Conservation (phyloP, 78 protist genomes). For the Diacronema lutheri region DNA sequence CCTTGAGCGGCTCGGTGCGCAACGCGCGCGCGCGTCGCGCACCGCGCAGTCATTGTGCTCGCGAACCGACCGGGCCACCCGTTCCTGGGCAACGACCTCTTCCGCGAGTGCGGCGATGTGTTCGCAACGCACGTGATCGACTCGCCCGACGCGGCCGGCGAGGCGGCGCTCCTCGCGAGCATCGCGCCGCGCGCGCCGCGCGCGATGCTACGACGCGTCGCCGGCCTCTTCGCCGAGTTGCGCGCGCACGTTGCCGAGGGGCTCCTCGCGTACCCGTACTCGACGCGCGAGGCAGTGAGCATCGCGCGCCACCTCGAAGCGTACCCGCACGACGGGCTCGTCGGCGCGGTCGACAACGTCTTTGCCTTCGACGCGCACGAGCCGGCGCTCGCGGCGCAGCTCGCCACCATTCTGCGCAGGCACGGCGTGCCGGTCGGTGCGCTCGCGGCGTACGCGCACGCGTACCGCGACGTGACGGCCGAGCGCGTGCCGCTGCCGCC, state of each 20-base stretch:
- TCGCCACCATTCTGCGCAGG: background rate
- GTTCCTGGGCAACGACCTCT: slow-evolving; percentile 75
- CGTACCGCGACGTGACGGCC: background rate
- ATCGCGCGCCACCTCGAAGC: background rate
- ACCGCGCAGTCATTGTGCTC: slow-evolving; percentile 47
- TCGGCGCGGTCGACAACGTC: slow-evolving; percentile 39
- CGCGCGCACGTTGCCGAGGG: background rate
- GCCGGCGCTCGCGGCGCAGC: background rate
- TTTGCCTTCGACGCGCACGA: slow-evolving; percentile 62
- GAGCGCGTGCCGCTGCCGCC: background rate
- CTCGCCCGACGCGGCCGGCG: slow-evolving; percentile 42
- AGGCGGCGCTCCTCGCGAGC: slow-evolving; percentile 16
- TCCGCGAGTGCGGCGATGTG: slow-evolving; percentile 61
- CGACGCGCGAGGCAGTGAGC: background rate
- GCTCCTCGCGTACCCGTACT: slow-evolving; percentile 12
- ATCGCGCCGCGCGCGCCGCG: slow-evolving; percentile 47
- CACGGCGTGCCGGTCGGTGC: background rate
- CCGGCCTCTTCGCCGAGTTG: background rate
- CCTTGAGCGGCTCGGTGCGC: background rate
- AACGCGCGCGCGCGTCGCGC: background rate
- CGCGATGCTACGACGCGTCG: background rate
- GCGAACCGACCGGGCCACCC: slow-evolving; percentile 84
- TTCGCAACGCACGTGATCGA: slow-evolving; percentile 19
- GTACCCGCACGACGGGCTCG: slow-evolving; percentile 1
- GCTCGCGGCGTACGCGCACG: background rate